phyloP scores from a whole-genome alignment of 2,329 filamentous ascomycete species.

The Cladosporium sp. region DNA sequence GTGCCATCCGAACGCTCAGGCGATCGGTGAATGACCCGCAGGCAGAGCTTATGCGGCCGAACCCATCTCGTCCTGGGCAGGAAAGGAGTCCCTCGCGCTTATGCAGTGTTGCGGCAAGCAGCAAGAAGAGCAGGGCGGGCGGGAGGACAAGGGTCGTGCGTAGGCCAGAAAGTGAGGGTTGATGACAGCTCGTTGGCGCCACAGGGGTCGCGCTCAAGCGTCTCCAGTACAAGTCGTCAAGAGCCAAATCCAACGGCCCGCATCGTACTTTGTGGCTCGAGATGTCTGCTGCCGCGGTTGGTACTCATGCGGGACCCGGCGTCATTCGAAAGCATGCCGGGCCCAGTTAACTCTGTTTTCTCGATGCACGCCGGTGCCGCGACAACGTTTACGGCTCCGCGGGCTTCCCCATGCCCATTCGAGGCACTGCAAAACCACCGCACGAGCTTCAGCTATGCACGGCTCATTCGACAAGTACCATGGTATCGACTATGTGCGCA shows the following conservation, averaged over 20 bases:
- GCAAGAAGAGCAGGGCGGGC: conserved; percentile 7
- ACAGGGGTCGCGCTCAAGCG: conserved; percentile 9
- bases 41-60: conserved; percentile 12
- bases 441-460: conserved; percentile 7
- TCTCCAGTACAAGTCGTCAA: conserved; percentile 7
- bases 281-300: conserved; percentile 7
- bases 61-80: conserved; percentile 5
- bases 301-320: conserved; percentile 7
- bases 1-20: conserved; percentile 7
- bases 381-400: conserved; percentile 8
- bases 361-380: conserved; percentile 12
- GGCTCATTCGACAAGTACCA: conserved; percentile 3
- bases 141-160: conserved; percentile 13
- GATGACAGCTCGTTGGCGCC: conserved; percentile 13
- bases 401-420: conserved; percentile 9
- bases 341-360: conserved; percentile 11
- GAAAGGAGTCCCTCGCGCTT: conserved; percentile 10
- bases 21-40: conserved; percentile 12
- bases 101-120: conserved; percentile 12
- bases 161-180: conserved; percentile 6
- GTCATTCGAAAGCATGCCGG: conserved; percentile 11
- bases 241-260: conserved; percentile 13
- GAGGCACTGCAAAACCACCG: conserved; percentile 11
- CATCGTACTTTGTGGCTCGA: conserved; percentile 9
- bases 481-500: not conserved